Percentiles rank a stretch among this genome's conserved stretches.
Evolutionary conservation across 1,284 basidiomycete species (phyloP).

Genomic region (Ganoderma sinense): DNA sequence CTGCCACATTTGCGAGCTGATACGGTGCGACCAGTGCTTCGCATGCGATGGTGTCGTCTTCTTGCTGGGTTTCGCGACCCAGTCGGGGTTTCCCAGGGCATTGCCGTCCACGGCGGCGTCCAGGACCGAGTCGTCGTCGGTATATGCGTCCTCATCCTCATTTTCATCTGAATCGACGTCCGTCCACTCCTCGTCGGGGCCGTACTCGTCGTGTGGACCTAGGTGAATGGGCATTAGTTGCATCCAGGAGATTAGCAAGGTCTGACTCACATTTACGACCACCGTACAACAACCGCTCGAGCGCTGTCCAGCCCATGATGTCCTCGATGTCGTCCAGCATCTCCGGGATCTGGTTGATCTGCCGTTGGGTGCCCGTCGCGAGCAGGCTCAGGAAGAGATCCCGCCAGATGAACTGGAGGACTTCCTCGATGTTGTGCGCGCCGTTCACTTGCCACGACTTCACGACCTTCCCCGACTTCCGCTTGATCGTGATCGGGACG

Average conservation of each 20-base stretch:
- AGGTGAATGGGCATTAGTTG: background rate
- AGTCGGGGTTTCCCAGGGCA: conserved; percentile 11
- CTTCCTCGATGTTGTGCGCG: conserved; percentile 53
- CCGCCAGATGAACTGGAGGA: conserved; percentile 71
- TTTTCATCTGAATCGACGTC: conserved; percentile 30
- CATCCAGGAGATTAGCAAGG: too few species aligned
- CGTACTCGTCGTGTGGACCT: conserved; percentile 36
- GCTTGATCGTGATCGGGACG: conserved; percentile 53
- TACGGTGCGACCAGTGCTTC: conserved; percentile 56
- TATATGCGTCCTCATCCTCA: conserved; percentile 33
- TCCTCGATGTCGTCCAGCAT: conserved; percentile 65
- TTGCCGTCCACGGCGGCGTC: conserved; percentile 16
- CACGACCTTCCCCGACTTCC: conserved; percentile 49
- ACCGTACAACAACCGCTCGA: conserved; percentile 61
- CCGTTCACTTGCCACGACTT: conserved; percentile 61
- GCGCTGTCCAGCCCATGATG: conserved; percentile 53
- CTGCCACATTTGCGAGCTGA: conserved; percentile 47
- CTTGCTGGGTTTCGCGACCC: conserved; percentile 22
- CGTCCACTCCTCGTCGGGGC: conserved; percentile 42
- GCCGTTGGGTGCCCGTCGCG: conserved; percentile 45
- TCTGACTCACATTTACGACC: conserved; percentile 49
- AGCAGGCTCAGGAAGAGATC: conserved; percentile 66
- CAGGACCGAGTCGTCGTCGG: conserved; percentile 35
- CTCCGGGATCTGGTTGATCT: conserved; percentile 49
- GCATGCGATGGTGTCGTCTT: conserved; percentile 47